Evolutionary conservation across 306 rosid genomes (phyloP).

Genomic region (Dryas alaskensis): DNA sequence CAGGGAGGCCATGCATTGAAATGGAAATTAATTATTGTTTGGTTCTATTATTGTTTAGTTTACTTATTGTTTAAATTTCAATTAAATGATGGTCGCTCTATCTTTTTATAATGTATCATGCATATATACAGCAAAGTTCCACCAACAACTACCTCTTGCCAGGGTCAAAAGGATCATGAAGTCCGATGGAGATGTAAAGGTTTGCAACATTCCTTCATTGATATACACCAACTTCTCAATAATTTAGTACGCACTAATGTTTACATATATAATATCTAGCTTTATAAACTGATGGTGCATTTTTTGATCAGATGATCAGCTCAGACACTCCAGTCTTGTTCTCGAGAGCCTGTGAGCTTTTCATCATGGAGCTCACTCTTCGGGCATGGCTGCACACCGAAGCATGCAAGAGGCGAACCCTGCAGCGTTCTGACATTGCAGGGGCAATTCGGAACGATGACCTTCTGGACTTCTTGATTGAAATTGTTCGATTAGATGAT

Average conservation of each 20-base stretch:
- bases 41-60: neutral
- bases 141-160: constrained; percentile 31
- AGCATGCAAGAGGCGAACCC: constrained; percentile 13
- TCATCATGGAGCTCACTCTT: constrained; percentile 44
- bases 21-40: no score
- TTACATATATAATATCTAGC: no score
- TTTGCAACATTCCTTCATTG: neutral
- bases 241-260: no score
- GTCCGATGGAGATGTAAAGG: constrained; percentile 27
- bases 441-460: constrained; percentile 20
- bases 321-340: constrained; percentile 35
- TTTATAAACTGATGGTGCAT: neutral
- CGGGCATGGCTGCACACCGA: constrained; percentile 35
- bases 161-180: constrained; percentile 39
- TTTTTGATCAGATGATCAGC: constrained; percentile 32
- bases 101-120: neutral
- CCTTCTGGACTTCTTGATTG: constrained; percentile 25
- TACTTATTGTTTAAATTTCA: neutral
- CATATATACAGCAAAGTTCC: constrained; percentile 27
- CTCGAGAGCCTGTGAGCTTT: constrained; percentile 44
- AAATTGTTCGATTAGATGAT: constrained; percentile 3
- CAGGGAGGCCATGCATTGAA: no score
- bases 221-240: neutral
- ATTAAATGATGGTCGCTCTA: neutral
- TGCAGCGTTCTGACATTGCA: constrained; percentile 31